These are phyloP conservation scores for Saccharomycopsis synnaedendra DNA, from an alignment of 805 yeast genomes.

Conservation along the genomic window DNA sequence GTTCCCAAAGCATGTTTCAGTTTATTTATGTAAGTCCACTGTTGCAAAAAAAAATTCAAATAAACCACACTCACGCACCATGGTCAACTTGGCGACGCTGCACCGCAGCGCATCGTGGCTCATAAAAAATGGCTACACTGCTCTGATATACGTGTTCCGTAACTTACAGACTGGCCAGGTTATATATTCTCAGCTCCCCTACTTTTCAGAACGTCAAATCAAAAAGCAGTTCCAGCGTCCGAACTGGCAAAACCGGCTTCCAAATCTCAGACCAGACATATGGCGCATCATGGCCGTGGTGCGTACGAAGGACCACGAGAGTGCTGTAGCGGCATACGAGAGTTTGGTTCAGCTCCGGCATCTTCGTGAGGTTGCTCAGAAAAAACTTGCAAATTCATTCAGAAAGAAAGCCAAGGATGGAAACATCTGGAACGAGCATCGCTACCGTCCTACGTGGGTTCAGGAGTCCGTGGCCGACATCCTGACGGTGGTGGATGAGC, in stretches of 20 bases:
- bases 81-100: conserved; percentile 20
- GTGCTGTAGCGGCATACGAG: conserved; percentile 62
- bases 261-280: conserved; percentile 69
- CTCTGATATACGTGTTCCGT: conserved; percentile 74
- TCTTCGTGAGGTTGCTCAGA: conserved; percentile 54
- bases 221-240: conserved; percentile 67
- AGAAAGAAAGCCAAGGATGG: conserved; percentile 68
- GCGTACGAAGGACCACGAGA: conserved; percentile 44
- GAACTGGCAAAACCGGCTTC: conserved; percentile 81
- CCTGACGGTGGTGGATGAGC: conserved; percentile 54
- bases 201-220: conserved; percentile 27
- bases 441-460: conserved; percentile 79
- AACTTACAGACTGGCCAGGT: conserved; percentile 87
- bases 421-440: conserved; percentile 77
- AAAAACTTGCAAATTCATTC: conserved; percentile 50
- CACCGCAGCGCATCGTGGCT: conserved; percentile 53
- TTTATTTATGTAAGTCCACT: no score
- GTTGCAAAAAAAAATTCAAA: no score
- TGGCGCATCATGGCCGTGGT: conserved; percentile 91
- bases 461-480: conserved; percentile 90
- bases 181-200: conserved; percentile 75
- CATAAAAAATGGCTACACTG: conserved; percentile 52
- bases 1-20: no score
- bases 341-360: conserved; percentile 64
- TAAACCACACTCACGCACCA: not conserved